A percentile compares a stretch with the other conserved stretches of the same genome.
Evolutionary conservation across 2,329 filamentous ascomycete species (phyloP).

Genomic region (Septoria linicola): DNA sequence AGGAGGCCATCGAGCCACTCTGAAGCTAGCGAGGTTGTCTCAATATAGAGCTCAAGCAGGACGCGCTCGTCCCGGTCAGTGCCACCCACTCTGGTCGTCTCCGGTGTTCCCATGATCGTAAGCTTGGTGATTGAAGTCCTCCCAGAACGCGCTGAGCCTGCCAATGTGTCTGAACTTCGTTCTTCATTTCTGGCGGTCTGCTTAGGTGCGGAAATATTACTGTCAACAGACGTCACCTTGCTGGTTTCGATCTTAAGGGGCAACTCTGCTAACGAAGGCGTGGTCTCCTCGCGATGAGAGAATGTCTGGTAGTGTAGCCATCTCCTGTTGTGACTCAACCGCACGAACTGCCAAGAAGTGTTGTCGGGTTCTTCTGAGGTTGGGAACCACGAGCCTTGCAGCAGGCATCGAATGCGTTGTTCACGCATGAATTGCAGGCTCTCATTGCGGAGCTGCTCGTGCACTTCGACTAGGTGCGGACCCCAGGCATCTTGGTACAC

Average conservation of each 20-base stretch:
- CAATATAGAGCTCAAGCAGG: constrained; percentile 78
- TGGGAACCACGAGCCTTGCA: constrained; percentile 87
- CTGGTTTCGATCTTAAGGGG: constrained; percentile 82
- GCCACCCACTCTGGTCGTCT: not conserved
- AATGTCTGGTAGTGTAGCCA: constrained; percentile 91
- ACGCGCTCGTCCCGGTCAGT: constrained; percentile 57
- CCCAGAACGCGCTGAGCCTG: constrained; percentile 19
- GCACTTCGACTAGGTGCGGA: constrained; percentile 80
- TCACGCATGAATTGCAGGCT: constrained; percentile 96
- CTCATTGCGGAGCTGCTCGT: constrained; percentile 86
- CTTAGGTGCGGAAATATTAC: constrained; percentile 74
- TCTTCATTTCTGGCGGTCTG: constrained; percentile 44
- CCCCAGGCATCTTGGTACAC: constrained; percentile 96
- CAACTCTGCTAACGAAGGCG: constrained; percentile 69
- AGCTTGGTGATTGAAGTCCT: constrained; percentile 70
- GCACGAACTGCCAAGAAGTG: constrained; percentile 71
- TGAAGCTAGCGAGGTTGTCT: constrained; percentile 77
- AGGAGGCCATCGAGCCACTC: constrained; percentile 96
- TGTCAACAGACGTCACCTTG: constrained; percentile 87
- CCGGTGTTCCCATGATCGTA: constrained; percentile 69
- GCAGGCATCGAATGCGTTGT: constrained; percentile 84
- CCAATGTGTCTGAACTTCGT: constrained; percentile 32
- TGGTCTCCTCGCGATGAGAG: constrained; percentile 52
- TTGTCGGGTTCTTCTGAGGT: constrained; percentile 40
- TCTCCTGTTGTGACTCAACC: constrained; percentile 84